phyloP scores from a whole-genome alignment of 805 yeast genomes.

The Saturnispora mendoncae region DNA sequence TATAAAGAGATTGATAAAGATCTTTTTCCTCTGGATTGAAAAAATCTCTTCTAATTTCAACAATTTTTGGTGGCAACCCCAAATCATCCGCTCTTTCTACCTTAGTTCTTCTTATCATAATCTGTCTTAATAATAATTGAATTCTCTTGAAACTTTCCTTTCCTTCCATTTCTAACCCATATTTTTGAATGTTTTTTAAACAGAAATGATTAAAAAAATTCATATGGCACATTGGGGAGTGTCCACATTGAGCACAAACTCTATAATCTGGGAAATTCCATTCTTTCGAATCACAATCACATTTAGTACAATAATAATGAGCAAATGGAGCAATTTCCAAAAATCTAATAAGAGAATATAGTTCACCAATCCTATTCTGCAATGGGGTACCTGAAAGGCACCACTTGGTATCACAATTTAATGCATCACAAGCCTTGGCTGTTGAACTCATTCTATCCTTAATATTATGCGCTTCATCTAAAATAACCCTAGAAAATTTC shows the following conservation, averaged over 20 bases:
- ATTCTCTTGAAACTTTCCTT: constrained; percentile 66
- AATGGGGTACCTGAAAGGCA: constrained; percentile 95
- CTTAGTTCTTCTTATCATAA: constrained; percentile 92
- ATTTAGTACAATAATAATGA: constrained; percentile 84
- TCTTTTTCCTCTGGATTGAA: constrained; percentile 96
- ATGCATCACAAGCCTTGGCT: constrained; percentile 77
- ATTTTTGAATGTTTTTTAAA: constrained; percentile 86
- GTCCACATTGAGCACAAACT: constrained; percentile 81
- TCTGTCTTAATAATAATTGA: constrained; percentile 61
- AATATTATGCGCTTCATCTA: constrained; percentile 97
- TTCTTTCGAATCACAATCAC: constrained; percentile 71
- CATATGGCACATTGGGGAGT: constrained; percentile 89
- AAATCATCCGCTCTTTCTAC: constrained; percentile 95
- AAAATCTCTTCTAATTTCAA: constrained; percentile 74
- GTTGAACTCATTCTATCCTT: constrained; percentile 92
- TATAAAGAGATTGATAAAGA: constrained; percentile 75
- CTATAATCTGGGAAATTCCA: constrained; percentile 84
- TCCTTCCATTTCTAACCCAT: constrained; percentile 78
- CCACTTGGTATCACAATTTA: constrained; percentile 71
- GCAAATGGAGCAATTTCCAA: constrained; percentile 79
- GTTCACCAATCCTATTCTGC: constrained; percentile 93
- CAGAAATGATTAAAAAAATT: constrained; percentile 93
- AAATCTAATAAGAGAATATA: constrained; percentile 85
- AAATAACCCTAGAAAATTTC: constrained; percentile 72
- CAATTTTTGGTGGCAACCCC: constrained; percentile 94